A percentile compares a stretch with the other conserved stretches of the same genome.
phyloP scores from a whole-genome alignment of 73 alveolate genomes.

The Durusdinium trenchii region DNA sequence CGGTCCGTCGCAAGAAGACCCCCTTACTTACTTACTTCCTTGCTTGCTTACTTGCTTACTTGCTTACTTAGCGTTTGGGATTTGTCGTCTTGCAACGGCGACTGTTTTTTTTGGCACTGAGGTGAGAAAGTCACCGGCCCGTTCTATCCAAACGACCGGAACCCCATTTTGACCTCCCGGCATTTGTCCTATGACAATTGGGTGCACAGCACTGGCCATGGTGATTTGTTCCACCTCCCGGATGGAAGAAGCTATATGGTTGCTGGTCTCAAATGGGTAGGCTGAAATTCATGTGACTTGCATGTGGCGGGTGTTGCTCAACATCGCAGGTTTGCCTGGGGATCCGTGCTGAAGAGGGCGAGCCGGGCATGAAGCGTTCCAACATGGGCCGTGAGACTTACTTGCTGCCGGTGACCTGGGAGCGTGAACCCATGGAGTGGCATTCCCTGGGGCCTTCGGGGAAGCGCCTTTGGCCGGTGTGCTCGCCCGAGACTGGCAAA shows the following conservation, averaged over 20 bases:
- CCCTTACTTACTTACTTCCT: no score
- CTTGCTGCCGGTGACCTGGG: constrained; percentile 67
- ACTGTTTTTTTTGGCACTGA: no score
- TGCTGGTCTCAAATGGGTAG: not conserved
- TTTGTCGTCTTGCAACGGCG: no score
- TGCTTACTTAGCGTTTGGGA: no score
- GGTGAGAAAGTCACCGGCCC: constrained; percentile 88
- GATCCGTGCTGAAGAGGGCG: constrained; percentile 75
- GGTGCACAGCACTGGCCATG: constrained; percentile 92
- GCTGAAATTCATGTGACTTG: not conserved
- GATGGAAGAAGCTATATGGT: constrained; percentile 38
- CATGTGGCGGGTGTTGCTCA: not conserved
- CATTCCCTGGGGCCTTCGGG: constrained; percentile 81
- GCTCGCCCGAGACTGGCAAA: constrained; percentile 55
- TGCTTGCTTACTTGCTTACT: no score
- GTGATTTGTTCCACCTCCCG: constrained; percentile 53
- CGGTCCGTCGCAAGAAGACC: no score
- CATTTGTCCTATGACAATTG: constrained; percentile 76
- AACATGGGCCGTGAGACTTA: constrained; percentile 91
- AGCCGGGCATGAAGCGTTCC: constrained; percentile 62
- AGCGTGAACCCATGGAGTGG: constrained; percentile 82
- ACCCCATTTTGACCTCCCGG: constrained; percentile 73
- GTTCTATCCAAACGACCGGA: constrained; percentile 78
- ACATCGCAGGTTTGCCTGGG: constrained; percentile 47
- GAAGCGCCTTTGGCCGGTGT: constrained; percentile 73